Percentiles rank a stretch among this genome's conserved stretches.
Conservation (phyloP, 805 yeast genomes). For the Saturnispora saitoi region DNA sequence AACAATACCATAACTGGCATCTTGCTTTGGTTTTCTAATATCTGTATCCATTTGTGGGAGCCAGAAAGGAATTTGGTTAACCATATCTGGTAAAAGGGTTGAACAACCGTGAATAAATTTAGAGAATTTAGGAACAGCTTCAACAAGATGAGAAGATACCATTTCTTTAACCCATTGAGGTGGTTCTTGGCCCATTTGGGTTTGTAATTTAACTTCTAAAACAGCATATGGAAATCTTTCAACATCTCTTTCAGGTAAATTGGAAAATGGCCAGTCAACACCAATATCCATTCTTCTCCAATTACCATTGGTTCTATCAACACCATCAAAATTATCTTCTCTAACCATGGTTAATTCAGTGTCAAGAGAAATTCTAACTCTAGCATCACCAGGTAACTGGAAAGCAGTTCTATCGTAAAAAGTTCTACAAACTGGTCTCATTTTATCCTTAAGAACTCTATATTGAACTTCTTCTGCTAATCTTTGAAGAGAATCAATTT, state of each 20-base stretch:
- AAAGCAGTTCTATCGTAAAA: constrained; percentile 98
- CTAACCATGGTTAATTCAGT: constrained; percentile 96
- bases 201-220: constrained; percentile 91
- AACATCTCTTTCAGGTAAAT: constrained; percentile 74
- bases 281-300: constrained; percentile 99
- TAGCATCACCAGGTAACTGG: constrained; percentile 98
- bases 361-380: constrained; percentile 96
- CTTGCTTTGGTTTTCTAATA: constrained; percentile 75
- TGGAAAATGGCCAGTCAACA: constrained; percentile 89
- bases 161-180: constrained; percentile 95
- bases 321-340: constrained; percentile 94
- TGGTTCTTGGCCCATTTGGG: constrained; percentile 98
- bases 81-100: constrained; percentile 75
- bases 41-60: constrained; percentile 94
- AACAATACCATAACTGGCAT: constrained; percentile 55
- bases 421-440: constrained; percentile 91
- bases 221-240: constrained; percentile 97
- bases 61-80: constrained; percentile 91
- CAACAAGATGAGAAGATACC: constrained; percentile 87
- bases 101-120: constrained; percentile 97
- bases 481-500: constrained; percentile 86
- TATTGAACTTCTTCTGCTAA: constrained; percentile 92
- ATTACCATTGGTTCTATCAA: constrained; percentile 80
- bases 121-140: constrained; percentile 96
- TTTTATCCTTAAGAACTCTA: constrained; percentile 69